Percentiles rank a stretch among this genome's conserved stretches.
Conservation (phyloP, 805 yeast species). For the Sugiyamaella americana region DNA sequence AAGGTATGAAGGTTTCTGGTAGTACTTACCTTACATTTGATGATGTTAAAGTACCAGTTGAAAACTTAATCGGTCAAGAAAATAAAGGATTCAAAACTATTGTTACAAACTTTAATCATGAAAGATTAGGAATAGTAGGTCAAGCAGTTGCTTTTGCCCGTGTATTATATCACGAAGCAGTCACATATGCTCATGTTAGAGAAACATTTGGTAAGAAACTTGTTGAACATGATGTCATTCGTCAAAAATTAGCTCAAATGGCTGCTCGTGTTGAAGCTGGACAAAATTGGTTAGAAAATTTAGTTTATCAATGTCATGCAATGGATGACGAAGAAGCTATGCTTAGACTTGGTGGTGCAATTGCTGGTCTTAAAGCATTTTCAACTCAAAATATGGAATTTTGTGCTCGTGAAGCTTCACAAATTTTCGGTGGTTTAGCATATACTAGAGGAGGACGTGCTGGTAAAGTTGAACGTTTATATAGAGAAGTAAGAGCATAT, state of each 20-base stretch:
- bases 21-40: conserved; percentile 38
- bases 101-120: conserved; percentile 41
- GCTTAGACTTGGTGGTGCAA: conserved; percentile 37
- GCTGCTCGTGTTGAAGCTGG: conserved; percentile 37
- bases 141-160: conserved; percentile 38
- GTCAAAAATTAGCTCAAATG: conserved; percentile 39
- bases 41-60: conserved; percentile 39
- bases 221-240: conserved; percentile 37
- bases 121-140: conserved; percentile 36
- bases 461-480: conserved; percentile 38
- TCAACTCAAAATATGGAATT: conserved; percentile 37
- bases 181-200: conserved; percentile 37
- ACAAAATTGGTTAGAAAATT: conserved; percentile 35
- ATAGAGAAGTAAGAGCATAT: conserved; percentile 40
- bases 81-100: conserved; percentile 39
- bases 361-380: conserved; percentile 38
- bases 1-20: conserved; percentile 39
- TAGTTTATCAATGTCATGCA: conserved; percentile 30
- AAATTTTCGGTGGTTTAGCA: conserved; percentile 39
- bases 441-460: conserved; percentile 41
- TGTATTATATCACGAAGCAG: conserved; percentile 35
- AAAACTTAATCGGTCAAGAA: conserved; percentile 35
- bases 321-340: conserved; percentile 33
- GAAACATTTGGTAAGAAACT: conserved; percentile 38
- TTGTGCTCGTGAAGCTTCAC: conserved; percentile 41